Conservation (phyloP, 805 yeast species). For the Wickerhamiella australiensis region DNA sequence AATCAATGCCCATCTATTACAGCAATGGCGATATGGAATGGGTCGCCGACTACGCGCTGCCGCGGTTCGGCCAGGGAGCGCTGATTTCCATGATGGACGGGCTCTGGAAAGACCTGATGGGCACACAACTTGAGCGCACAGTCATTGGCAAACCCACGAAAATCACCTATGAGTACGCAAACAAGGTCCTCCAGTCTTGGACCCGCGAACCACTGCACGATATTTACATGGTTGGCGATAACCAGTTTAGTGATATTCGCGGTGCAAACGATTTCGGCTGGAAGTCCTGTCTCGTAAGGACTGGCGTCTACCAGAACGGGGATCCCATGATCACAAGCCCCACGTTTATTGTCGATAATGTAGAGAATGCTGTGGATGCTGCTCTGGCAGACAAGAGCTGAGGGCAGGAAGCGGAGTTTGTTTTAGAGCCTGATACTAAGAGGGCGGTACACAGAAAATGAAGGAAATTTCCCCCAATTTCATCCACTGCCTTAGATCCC, state of each 20-base stretch:
- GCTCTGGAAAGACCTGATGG: constrained; percentile 71
- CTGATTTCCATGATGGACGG: constrained; percentile 80
- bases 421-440: too few species aligned
- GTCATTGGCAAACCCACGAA: constrained; percentile 85
- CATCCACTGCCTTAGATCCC: too few species aligned
- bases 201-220: constrained; percentile 30
- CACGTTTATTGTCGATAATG: constrained; percentile 40
- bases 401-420: background rate
- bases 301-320: constrained; percentile 73
- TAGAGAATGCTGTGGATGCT: constrained; percentile 38
- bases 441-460: too few species aligned
- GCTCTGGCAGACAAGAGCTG: constrained; percentile 14
- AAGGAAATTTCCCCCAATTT: too few species aligned
- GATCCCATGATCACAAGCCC: constrained; percentile 34
- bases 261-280: constrained; percentile 87
- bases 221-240: constrained; percentile 96
- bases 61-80: constrained; percentile 92
- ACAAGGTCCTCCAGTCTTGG: constrained; percentile 65
- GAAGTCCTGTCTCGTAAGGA: constrained; percentile 70
- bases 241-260: constrained; percentile 81
- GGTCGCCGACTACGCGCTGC: constrained; percentile 76
- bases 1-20: constrained; percentile 46
- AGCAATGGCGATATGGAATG: constrained; percentile 89
- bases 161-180: constrained; percentile 75
- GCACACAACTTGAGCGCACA: constrained; percentile 63